Base-by-base conservation (phyloP, 352 stramenopile species). In the Thalassiosira allenii region DNA sequence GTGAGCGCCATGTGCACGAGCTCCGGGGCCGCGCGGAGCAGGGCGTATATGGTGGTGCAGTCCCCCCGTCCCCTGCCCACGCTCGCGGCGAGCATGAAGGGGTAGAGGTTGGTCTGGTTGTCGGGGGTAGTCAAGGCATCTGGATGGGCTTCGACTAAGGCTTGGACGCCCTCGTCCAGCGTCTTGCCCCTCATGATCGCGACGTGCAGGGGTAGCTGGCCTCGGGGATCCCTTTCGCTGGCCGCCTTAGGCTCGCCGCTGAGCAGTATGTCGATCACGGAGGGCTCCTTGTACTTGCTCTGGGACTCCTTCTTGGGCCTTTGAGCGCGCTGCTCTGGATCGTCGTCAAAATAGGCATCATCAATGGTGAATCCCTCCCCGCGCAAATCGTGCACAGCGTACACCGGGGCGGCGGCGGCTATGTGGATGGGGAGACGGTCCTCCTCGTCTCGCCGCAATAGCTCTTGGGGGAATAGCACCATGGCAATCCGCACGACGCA, bases 261-360 rank as follows among this genome's bases (percentile, higher is more conserved):
- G 11, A 89, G 33, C 1, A 91, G 62, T 33, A 91, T 88, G 52
- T 89, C 61, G 67, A 91, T 84, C 0, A 91, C 81, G 8, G 74
- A 83, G 8, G 81, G 71, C 47, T 86, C 75, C 23, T 63, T 75
- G 20, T 81, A 81, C 56, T 81, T 72, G 69, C 58, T 70, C n/a
- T 73, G 44, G 32, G 65, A 41, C 29, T 83, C 53, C 30, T 83
- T 76, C 37, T 80, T 72, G 23, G 64, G 72, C 12, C 54, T 65
- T 40, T 30, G 34, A 25, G 54, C 59, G 22, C 62, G 33, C 20
- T 76, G 23, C 49, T 77, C 47, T 22, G 29, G 53, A n/a, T 79
- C 53, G 20, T 87, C 81, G 29, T 84, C 84, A 54, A 81, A 54
- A 53, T 84, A 72, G 23, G 63, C 63, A 63, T 91, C 84, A 41